These are phyloP conservation scores for Suhomyces choctaworum DNA, from an alignment of 1,139 yeast genomes.

Conservation along the genomic window DNA sequence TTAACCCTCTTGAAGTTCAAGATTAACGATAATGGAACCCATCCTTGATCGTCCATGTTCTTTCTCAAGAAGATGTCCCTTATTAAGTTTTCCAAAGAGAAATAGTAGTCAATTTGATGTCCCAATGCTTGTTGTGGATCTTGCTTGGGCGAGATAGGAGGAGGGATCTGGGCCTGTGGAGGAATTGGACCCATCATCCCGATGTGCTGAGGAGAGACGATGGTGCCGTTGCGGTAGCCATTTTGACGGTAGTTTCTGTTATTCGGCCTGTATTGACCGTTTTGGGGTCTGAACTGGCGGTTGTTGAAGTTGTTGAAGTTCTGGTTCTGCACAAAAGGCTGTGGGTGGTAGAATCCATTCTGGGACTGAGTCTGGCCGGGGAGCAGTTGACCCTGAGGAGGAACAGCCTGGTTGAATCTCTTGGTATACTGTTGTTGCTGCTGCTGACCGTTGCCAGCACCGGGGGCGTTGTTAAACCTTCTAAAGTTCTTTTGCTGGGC, in stretches of 20 bases:
- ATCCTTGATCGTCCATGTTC: constrained; percentile 76
- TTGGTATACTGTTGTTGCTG: constrained; percentile 21
- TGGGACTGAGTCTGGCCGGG: constrained; percentile 20
- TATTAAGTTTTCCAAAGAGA: constrained; percentile 81
- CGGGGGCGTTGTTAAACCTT: constrained; percentile 16
- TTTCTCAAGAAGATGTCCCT: constrained; percentile 77
- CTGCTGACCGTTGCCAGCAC: constrained; percentile 4
- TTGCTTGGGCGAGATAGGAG: constrained; percentile 51
- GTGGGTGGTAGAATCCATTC: constrained; percentile 30
- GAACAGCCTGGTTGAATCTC: constrained; percentile 18
- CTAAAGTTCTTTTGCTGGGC: constrained; percentile 24
- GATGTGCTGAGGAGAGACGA: constrained; percentile 12
- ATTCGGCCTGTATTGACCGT: constrained; percentile 28
- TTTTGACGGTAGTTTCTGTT: constrained; percentile 17
- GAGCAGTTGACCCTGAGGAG: constrained; percentile 19
- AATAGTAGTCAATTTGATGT: constrained; percentile 84
- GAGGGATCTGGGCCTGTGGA: constrained; percentile 41
- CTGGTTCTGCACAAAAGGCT: constrained; percentile 26
- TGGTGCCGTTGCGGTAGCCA: constrained; percentile 21
- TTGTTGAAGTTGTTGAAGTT: constrained; percentile 24
- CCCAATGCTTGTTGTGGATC: constrained; percentile 50
- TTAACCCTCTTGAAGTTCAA: constrained; percentile 75
- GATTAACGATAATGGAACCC: constrained; percentile 62
- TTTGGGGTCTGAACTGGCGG: constrained; percentile 19
- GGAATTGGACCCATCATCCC: constrained; percentile 13